A percentile compares a stretch with the other conserved stretches of the same genome.
These are phyloP conservation scores for Parastagonospora avenae DNA, from an alignment of 2,329 filamentous ascomycete species.

Conservation along the genomic window DNA sequence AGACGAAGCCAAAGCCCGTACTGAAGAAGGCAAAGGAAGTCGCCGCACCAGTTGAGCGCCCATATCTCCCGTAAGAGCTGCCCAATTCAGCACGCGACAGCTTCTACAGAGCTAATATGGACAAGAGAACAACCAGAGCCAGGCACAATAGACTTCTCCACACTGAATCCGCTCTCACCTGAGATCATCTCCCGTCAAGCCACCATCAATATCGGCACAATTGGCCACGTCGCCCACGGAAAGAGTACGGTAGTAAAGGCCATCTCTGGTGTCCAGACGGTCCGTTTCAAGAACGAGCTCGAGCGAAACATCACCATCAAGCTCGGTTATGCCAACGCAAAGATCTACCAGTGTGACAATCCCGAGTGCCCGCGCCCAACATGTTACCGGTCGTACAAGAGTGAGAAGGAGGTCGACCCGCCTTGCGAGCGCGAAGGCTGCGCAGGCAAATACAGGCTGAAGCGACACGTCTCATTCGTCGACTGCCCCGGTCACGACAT, in stretches of 20 bases:
- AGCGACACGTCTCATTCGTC: constrained; percentile 76
- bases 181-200: constrained; percentile 98
- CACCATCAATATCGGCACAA: constrained; percentile 98
- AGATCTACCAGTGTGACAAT: constrained; percentile 99
- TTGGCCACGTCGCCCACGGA: constrained; percentile 98
- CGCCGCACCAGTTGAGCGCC: constrained; percentile 63
- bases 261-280: constrained; percentile 97
- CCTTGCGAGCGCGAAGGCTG: constrained; percentile 95
- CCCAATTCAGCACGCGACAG: background rate
- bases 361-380: constrained; percentile 86
- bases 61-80: constrained; percentile 64
- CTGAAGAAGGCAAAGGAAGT: constrained; percentile 76
- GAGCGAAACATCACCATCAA: constrained; percentile 99
- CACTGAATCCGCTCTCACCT: constrained; percentile 82
- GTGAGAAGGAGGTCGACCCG: constrained; percentile 97
- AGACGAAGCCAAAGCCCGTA: constrained; percentile 70
- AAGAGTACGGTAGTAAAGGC: constrained; percentile 99
- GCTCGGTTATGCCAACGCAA: constrained; percentile 98
- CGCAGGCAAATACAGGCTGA: constrained; percentile 80
- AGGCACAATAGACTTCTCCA: constrained; percentile 80
- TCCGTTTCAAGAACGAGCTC: constrained; percentile 99
- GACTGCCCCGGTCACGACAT: constrained; percentile 99
- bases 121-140: constrained; percentile 82
- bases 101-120: constrained; percentile 21
- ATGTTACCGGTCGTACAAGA: constrained; percentile 97